Base-by-base conservation (phyloP, 164 flowering plant genomes). In the Aristolochia californica region DNA sequence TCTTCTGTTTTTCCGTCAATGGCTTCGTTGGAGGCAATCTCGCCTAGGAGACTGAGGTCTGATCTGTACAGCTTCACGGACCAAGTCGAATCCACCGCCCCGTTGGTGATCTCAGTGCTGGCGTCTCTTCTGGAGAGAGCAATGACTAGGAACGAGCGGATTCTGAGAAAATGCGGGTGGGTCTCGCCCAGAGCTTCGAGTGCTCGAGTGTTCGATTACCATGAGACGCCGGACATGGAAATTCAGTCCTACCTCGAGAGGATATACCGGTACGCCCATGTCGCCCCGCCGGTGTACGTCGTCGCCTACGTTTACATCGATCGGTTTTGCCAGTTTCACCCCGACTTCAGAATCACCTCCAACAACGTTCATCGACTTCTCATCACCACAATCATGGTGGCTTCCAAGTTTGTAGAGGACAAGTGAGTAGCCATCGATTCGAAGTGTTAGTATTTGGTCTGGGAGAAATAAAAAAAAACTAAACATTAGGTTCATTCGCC, bases 361-460 rank as follows among this genome's bases (percentile, higher is more conserved):
- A 25, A 73, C 17, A 91, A 91, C 75, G 98, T 91, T 0, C 95
- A 91, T 64, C 66, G 88, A 55, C 83, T 91, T 59, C 83, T 91
- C 64, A 83, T 91, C 50, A 88, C 96, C 2, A 83, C 91, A 5
- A 78, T 91, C 65, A 84, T 91, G 95, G 86, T 88, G 25, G 96
- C 98, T 14, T 86, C 98, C 23, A 91, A 91, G 52, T 91, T 84
- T 65, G 85, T 83, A 0, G 98, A 91, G 45, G 98, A 91, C 77
- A 72, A 76, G 98, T 91, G 50, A 88, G 96, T 30, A 34, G 34
- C 25, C 49, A 47, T 47, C n/a, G 0, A 47, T 57, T 34, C 40
- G 1, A 34, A 34, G 30, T 28, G 2, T n/a, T n/a, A n/a, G n/a
- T n/a, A n/a, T n/a, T n/a, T n/a, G n/a, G n/a, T n/a, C n/a, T n/a